phyloP scores from a whole-genome alignment of 441 rosid genomes.

The Jatropha multifida region DNA sequence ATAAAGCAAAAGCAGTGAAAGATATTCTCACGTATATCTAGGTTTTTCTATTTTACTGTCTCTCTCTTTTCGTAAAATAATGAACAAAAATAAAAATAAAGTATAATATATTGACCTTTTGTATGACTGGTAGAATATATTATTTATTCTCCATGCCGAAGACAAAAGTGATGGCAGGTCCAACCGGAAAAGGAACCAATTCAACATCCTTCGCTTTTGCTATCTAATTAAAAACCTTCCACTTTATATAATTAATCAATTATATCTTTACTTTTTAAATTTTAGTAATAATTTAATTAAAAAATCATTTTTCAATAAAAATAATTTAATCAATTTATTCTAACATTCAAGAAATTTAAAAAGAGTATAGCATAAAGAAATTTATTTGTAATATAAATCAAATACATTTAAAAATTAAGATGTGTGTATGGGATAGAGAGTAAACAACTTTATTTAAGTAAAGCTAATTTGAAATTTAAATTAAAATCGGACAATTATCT shows the following conservation, averaged over 20 bases:
- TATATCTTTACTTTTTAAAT: not conserved
- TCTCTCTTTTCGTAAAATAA: slow-evolving; percentile 6
- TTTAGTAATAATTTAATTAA: no score
- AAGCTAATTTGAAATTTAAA: slow-evolving; percentile 31
- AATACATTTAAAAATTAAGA: not conserved
- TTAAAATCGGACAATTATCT: slow-evolving; percentile 16
- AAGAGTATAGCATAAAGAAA: no score
- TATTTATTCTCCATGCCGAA: not conserved
- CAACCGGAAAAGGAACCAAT: not conserved
- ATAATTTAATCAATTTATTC: not conserved
- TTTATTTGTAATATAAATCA: no score
- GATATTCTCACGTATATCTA: slow-evolving; percentile 37
- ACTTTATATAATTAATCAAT: not conserved
- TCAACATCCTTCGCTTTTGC: not conserved
- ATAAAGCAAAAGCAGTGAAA: slow-evolving; percentile 27
- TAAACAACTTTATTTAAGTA: not conserved
- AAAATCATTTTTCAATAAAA: not conserved
- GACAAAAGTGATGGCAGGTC: slow-evolving; percentile 9
- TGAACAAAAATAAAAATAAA: not conserved
- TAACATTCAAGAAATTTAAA: not conserved
- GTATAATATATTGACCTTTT: not conserved
- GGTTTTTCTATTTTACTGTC: slow-evolving; percentile 10
- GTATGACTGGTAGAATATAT: not conserved
- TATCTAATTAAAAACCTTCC: not conserved
- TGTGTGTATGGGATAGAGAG: not conserved